Evolutionary conservation across 345 rosid genomes (phyloP).

Genomic region (Salix brachista): DNA sequence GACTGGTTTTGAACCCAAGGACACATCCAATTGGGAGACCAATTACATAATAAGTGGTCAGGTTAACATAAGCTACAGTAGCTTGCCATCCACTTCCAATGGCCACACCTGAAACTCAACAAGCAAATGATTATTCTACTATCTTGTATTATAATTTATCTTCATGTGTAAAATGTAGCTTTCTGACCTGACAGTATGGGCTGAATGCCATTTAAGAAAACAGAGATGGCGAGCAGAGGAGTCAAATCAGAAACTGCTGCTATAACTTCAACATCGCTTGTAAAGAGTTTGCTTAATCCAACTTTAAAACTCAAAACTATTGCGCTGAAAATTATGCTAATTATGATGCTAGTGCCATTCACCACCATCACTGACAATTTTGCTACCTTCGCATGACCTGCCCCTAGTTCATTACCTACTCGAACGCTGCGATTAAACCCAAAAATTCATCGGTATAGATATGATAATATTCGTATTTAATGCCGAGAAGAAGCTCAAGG

Average conservation of each 20-base stretch:
- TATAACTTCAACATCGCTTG: slow-evolving; percentile 57
- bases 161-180: neutral
- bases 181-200: slow-evolving; percentile 82
- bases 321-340: slow-evolving; percentile 51
- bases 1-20: slow-evolving; percentile 77
- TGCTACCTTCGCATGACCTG: slow-evolving; percentile 69
- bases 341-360: slow-evolving; percentile 49
- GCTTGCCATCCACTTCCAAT: slow-evolving; percentile 98
- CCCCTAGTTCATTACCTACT: slow-evolving; percentile 90
- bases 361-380: slow-evolving; percentile 76
- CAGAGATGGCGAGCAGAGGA: slow-evolving; percentile 79
- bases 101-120: slow-evolving; percentile 64
- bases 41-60: slow-evolving; percentile 68
- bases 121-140: neutral
- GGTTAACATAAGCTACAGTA: slow-evolving; percentile 80
- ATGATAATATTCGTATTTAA: neutral
- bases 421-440: slow-evolving; percentile 47
- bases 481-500: neutral
- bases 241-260: slow-evolving; percentile 58
- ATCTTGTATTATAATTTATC: neutral
- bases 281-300: slow-evolving; percentile 66
- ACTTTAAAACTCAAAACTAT: slow-evolving; percentile 48
- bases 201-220: slow-evolving; percentile 83
- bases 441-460: neutral
- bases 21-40: slow-evolving; percentile 92